These are phyloP conservation scores for Sarocladium strictum DNA, from an alignment of 2,329 filamentous ascomycete genomes.

Conservation along the genomic window DNA sequence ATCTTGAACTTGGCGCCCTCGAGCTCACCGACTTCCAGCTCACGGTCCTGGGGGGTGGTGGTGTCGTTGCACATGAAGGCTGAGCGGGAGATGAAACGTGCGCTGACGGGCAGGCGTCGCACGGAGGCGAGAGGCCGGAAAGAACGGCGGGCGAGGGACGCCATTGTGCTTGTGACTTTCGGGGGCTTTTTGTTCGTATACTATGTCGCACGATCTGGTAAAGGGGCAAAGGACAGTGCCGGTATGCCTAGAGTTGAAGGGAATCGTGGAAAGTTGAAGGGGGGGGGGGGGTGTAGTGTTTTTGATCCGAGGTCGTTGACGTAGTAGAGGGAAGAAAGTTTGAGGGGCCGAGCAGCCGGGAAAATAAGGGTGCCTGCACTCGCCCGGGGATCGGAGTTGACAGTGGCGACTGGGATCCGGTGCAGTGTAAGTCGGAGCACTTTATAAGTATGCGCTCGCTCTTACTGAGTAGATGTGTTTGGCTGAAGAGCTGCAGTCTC, in stretches of 20 bases:
- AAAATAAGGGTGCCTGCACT: not conserved
- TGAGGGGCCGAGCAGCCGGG: not conserved
- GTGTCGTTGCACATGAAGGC: not conserved
- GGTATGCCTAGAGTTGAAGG: too few species aligned
- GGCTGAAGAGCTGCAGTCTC: too few species aligned
- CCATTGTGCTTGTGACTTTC: conserved; percentile 9
- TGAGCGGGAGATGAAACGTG: not conserved
- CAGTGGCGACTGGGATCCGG: too few species aligned
- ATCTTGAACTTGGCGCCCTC: conserved; percentile 81
- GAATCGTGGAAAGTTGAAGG: not conserved
- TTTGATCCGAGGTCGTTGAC: conserved; percentile 3
- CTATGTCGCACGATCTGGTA: not conserved
- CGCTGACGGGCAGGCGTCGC: conserved; percentile 1
- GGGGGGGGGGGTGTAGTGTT: too few species aligned
- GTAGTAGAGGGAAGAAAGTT: conserved; percentile 2
- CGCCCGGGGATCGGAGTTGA: too few species aligned
- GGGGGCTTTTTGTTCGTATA: not conserved
- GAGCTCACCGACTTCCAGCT: conserved; percentile 80
- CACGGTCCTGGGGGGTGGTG: conserved; percentile 26
- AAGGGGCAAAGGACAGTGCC: not conserved
- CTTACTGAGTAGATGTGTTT: too few species aligned
- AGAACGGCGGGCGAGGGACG: conserved; percentile 14
- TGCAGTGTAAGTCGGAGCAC: too few species aligned
- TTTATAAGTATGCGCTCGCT: too few species aligned
- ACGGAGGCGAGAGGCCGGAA: conserved; percentile 12